Evolutionary conservation across 441 rosid species (phyloP).

Genomic region (Francoa sonchifolia): DNA sequence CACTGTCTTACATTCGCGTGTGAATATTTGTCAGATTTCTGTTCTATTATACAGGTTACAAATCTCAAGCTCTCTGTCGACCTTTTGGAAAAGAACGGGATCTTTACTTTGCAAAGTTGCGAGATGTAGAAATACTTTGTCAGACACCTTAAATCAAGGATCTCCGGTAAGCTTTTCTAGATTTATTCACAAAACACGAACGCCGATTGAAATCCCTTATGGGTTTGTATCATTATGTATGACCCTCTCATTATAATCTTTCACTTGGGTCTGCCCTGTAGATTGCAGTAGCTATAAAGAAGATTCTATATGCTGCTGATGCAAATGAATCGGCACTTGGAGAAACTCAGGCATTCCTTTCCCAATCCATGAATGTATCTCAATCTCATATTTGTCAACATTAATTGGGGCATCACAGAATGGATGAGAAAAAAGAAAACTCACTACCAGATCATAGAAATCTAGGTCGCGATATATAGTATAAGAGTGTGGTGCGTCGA

Average conservation of each 20-base stretch:
- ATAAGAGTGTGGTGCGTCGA: too few species aligned
- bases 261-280: constrained; percentile 22
- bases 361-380: constrained; percentile 19
- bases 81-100: constrained; percentile 81
- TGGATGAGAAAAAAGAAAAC: too few species aligned
- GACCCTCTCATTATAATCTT: not conserved
- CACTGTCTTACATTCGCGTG: too few species aligned
- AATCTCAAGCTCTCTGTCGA: constrained; percentile 71
- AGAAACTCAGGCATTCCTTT: constrained; percentile 67
- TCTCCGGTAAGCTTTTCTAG: constrained; percentile 37
- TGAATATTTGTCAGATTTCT: not conserved
- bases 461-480: too few species aligned
- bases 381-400: too few species aligned
- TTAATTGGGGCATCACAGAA: too few species aligned
- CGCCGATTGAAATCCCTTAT: too few species aligned
- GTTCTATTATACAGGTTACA: constrained; percentile 32
- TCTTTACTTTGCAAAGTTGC: constrained; percentile 79
- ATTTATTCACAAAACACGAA: not conserved
- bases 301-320: constrained; percentile 75
- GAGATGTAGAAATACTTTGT: constrained; percentile 81
- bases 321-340: constrained; percentile 66
- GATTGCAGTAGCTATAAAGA: constrained; percentile 74
- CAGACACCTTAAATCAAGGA: constrained; percentile 60
- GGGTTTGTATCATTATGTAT: too few species aligned
- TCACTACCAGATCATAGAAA: too few species aligned